A percentile compares a stretch with the other conserved stretches of the same genome.
Conservation (phyloP, 1,284 basidiomycete species). For the Phellinidium pouzarii region DNA sequence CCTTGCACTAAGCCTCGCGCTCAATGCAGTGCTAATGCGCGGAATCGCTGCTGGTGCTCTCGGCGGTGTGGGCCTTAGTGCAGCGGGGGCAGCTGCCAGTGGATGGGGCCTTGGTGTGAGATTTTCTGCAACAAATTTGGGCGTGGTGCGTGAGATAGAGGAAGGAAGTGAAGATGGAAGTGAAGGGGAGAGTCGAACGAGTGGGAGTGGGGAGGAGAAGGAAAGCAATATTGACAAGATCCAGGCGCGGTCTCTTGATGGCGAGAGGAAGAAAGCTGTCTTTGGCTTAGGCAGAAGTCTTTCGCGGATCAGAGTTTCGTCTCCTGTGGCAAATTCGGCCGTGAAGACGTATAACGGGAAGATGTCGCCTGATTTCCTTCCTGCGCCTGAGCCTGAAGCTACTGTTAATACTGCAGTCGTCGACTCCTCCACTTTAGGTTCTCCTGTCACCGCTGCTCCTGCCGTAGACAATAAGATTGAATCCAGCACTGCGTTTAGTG, state of each 20-base stretch:
- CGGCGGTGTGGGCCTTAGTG: slow-evolving; percentile 30
- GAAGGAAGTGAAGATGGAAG: slow-evolving; percentile 9
- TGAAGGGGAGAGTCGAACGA: not conserved
- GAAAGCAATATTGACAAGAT: not conserved
- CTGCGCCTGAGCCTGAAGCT: slow-evolving; percentile 20
- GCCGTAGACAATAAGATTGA: too few species aligned
- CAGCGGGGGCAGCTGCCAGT: slow-evolving; percentile 25
- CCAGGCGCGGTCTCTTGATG: slow-evolving; percentile 7
- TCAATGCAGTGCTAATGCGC: slow-evolving; percentile 94
- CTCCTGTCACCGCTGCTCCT: too few species aligned
- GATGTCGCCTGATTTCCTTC: slow-evolving; percentile 11
- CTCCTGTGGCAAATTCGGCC: too few species aligned
- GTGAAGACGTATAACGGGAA: too few species aligned
- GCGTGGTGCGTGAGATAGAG: slow-evolving; percentile 13
- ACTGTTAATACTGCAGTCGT: slow-evolving; percentile 25
- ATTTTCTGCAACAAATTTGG: slow-evolving; percentile 33
- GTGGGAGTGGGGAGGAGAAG: not conserved
- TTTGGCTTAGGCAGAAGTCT: slow-evolving; percentile 15
- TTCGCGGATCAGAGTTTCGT: slow-evolving; percentile 2
- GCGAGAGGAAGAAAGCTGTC: slow-evolving; percentile 5
- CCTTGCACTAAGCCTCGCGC: slow-evolving; percentile 79
- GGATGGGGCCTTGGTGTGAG: slow-evolving; percentile 33
- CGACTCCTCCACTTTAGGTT: too few species aligned
- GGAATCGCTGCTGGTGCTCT: slow-evolving; percentile 52
- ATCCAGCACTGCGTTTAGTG: too few species aligned